phyloP scores from a whole-genome alignment of 2,329 filamentous ascomycete genomes.

The Lanzia echinophila region DNA sequence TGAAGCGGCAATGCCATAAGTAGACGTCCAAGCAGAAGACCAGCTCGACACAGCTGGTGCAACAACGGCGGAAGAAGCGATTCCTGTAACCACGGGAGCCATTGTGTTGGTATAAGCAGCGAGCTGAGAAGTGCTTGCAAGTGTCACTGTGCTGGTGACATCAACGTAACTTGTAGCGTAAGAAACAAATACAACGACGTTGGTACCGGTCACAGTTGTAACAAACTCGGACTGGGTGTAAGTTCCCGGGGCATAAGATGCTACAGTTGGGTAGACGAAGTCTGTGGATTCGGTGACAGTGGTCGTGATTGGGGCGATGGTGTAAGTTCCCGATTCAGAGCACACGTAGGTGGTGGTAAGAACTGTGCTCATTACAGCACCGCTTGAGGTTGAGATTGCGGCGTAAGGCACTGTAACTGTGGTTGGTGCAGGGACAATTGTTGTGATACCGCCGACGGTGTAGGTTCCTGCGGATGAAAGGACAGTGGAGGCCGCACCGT shows the following conservation, averaged over 20 bases:
- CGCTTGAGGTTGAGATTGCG: slow-evolving; percentile 51
- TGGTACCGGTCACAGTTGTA: slow-evolving; percentile 63
- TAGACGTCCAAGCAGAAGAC: slow-evolving; percentile 26
- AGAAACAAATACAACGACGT: slow-evolving; percentile 65
- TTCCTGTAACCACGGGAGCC: slow-evolving; percentile 9
- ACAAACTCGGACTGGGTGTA: slow-evolving; percentile 63
- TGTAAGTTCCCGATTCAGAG: slow-evolving; percentile 69
- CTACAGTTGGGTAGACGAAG: slow-evolving; percentile 59
- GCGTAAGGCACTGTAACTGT: slow-evolving; percentile 66
- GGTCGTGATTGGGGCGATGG: slow-evolving; percentile 62
- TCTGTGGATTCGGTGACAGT: slow-evolving; percentile 47
- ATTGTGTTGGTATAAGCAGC: slow-evolving; percentile 26
- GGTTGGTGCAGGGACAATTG: slow-evolving; percentile 57
- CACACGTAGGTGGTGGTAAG: slow-evolving; percentile 66
- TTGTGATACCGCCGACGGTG: slow-evolving; percentile 68
- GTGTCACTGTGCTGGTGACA: background rate
- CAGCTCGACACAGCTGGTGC: slow-evolving; percentile 23
- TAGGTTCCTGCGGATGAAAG: slow-evolving; percentile 57
- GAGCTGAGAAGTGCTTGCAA: slow-evolving; percentile 6
- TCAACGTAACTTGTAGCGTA: slow-evolving; percentile 40
- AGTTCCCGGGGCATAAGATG: slow-evolving; percentile 59
- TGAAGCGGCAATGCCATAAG: background rate
- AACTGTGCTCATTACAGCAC: slow-evolving; percentile 60
- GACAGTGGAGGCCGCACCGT: slow-evolving; percentile 53
- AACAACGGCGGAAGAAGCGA: slow-evolving; percentile 6